phyloP scores from a whole-genome alignment of 169 alveolate species.

The Theileria orientalis region DNA sequence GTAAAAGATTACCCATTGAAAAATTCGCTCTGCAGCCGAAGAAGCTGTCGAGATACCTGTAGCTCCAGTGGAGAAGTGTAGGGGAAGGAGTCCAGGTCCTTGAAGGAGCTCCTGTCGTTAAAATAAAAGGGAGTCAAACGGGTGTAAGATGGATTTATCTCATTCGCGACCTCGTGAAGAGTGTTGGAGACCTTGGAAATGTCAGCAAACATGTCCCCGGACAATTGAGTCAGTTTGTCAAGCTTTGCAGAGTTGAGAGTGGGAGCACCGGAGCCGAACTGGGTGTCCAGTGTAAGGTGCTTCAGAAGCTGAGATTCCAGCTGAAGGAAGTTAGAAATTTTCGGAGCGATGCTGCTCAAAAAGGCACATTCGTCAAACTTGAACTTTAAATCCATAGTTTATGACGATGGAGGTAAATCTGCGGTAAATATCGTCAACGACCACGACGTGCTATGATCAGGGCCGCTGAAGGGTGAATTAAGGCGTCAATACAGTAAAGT shows the following conservation, averaged over 20 bases:
- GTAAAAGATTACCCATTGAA: not conserved
- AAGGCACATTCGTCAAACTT: not conserved
- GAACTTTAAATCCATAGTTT: not conserved
- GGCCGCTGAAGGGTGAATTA: too few species aligned
- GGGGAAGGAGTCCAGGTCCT: slow-evolving; percentile 36
- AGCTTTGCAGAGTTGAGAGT: slow-evolving; percentile 19
- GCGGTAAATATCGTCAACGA: too few species aligned
- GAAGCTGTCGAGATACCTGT: slow-evolving; percentile 28
- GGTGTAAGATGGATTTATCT: slow-evolving; percentile 57
- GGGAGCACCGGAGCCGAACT: not conserved
- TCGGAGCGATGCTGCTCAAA: not conserved
- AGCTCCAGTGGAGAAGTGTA: slow-evolving; percentile 35
- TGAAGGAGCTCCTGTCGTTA: slow-evolving; percentile 12
- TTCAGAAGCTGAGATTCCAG: slow-evolving; percentile 3
- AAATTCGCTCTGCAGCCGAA: slow-evolving; percentile 35
- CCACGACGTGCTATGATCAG: too few species aligned
- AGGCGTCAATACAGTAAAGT: too few species aligned
- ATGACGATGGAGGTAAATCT: not conserved
- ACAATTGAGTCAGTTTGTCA: slow-evolving; percentile 19
- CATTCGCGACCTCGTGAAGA: slow-evolving; percentile 31
- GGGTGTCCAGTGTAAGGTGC: not conserved
- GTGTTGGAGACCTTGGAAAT: slow-evolving; percentile 34
- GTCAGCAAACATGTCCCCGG: slow-evolving; percentile 25
- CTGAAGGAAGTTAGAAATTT: not conserved
- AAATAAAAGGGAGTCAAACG: slow-evolving; percentile 28